Percentiles rank a stretch among this genome's conserved stretches.
These are phyloP conservation scores for Nicotiana undulata DNA, from an alignment of 257 asterid genomes.

Conservation along the genomic window DNA sequence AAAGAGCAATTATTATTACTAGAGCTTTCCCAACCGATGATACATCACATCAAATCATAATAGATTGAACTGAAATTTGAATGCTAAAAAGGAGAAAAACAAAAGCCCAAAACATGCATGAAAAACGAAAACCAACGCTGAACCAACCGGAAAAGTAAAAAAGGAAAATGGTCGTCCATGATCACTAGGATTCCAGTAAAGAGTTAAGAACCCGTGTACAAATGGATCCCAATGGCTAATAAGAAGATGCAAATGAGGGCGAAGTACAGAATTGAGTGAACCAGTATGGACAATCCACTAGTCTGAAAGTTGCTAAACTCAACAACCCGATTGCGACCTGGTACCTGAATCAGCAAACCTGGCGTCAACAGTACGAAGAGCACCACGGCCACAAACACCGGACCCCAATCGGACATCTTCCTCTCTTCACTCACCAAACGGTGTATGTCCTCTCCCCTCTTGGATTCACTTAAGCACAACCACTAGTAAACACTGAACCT, in stretches of 20 bases:
- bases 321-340: constrained; percentile 57
- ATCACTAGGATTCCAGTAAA: neutral
- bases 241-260: constrained; percentile 72
- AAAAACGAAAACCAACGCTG: too few species aligned
- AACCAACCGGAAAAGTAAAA: too few species aligned
- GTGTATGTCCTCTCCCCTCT: neutral
- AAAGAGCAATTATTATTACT: neutral
- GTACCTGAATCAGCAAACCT: constrained; percentile 79
- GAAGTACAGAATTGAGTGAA: constrained; percentile 69
- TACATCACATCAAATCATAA: neutral
- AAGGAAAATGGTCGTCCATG: neutral
- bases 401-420: constrained; percentile 91
- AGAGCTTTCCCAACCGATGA: neutral
- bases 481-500: neutral
- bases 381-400: constrained; percentile 80
- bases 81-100: neutral
- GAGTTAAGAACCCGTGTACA: constrained; percentile 49
- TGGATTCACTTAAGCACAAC: neutral
- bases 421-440: too few species aligned
- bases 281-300: constrained; percentile 63
- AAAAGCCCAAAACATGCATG: neutral
- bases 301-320: constrained; percentile 88
- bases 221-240: constrained; percentile 67
- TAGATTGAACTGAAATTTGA: neutral
- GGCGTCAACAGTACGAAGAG: constrained; percentile 76